phyloP scores from a whole-genome alignment of 306 rosid genomes.

The Crataegus laevigata region DNA sequence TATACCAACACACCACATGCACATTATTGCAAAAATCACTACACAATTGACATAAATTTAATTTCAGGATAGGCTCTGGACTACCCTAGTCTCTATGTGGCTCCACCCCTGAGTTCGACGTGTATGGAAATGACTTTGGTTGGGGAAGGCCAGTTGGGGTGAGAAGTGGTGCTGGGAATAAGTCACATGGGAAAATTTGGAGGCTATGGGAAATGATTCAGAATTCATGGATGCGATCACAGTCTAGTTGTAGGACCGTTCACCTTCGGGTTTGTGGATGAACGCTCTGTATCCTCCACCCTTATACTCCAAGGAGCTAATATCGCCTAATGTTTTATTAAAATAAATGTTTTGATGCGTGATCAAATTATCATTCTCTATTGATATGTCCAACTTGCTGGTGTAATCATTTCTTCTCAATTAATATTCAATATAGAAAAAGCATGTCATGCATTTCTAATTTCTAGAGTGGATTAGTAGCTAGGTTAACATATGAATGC shows the following conservation, averaged over 20 bases:
- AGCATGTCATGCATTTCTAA: neutral
- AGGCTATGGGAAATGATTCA: conserved; percentile 24
- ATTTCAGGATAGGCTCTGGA: too few species aligned
- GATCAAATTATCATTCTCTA: neutral
- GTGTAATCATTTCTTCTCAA: neutral
- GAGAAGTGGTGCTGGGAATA: conserved; percentile 26
- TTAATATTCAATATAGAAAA: neutral
- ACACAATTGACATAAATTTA: too few species aligned
- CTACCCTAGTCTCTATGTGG: too few species aligned
- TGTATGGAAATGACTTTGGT: conserved; percentile 43
- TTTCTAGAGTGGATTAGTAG: neutral
- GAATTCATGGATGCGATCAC: conserved; percentile 14
- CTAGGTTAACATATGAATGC: too few species aligned
- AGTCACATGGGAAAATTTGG: conserved; percentile 24
- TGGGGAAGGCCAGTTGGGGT: conserved; percentile 42
- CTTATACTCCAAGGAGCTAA: too few species aligned
- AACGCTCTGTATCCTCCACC: too few species aligned
- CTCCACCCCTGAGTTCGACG: too few species aligned
- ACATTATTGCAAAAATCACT: too few species aligned
- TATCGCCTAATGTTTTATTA: too few species aligned
- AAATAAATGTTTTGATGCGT: neutral
- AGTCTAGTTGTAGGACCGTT: neutral
- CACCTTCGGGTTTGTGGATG: too few species aligned
- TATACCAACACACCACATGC: too few species aligned
- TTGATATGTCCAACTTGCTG: neutral